phyloP scores from a whole-genome alignment of 257 asterid genomes.

The Solanum dulcamara region DNA sequence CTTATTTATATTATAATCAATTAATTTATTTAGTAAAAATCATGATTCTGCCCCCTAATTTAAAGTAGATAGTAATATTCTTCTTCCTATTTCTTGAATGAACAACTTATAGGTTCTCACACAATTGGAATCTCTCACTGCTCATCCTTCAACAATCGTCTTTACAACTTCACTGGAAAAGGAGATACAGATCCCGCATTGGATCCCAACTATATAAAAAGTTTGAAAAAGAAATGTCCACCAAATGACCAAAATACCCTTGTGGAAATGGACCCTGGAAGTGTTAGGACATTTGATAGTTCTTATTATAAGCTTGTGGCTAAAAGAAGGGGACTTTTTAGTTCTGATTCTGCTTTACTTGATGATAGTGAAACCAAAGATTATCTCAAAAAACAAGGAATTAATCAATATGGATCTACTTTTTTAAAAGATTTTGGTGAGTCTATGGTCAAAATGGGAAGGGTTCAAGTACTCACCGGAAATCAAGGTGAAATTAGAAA shows the following conservation, averaged over 20 bases:
- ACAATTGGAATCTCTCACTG: conserved; percentile 35
- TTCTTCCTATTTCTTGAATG: background rate
- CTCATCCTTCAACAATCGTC: conserved; percentile 26
- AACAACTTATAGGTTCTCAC: conserved; percentile 19
- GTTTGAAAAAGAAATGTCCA: conserved; percentile 15
- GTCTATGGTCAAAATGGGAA: conserved; percentile 37
- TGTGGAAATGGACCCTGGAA: conserved; percentile 42
- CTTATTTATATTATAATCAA: no score
- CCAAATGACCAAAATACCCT: conserved; percentile 13
- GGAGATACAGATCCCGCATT: conserved; percentile 17
- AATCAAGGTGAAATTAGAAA: conserved; percentile 28
- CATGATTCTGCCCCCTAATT: accelerated
- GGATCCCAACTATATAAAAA: conserved; percentile 15
- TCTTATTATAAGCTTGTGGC: conserved; percentile 14
- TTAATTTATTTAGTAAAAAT: no score
- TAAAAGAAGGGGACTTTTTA: conserved; percentile 29
- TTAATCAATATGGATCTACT: conserved; percentile 1
- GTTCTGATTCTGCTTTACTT: conserved; percentile 32
- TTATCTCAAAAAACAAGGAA: conserved; percentile 17
- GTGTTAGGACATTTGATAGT: conserved; percentile 21
- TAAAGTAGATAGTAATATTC: background rate
- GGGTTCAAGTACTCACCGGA: conserved; percentile 30
- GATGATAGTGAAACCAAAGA: conserved; percentile 20
- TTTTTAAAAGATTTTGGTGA: conserved; percentile 38
- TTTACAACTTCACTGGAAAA: conserved; percentile 29